Base-by-base conservation (phyloP, 2,329 filamentous ascomycete genomes). In the Metarhizium sp. region DNA sequence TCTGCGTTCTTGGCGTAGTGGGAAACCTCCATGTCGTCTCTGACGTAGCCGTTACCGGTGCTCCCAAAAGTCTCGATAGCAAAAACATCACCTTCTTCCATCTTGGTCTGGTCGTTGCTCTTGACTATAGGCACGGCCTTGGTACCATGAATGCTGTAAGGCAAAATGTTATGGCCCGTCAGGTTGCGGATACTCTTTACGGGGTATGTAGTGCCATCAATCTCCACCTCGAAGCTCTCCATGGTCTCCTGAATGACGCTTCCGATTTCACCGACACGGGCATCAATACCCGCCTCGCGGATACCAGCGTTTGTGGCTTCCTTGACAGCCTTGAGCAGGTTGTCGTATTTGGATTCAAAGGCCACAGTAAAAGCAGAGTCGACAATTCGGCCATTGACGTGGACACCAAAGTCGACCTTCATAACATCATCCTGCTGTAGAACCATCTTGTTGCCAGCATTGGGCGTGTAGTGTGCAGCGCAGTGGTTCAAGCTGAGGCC, bases 51-150 rank as follows among this genome's bases (percentile, higher is more conserved):
- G 68, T 90, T 92, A 60, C 92, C 92, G 25, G 92, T 96, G 69
- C 87, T 94, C 58, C 92, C 92, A 70, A 96, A 96, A 0, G 92
- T 96, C 76, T 96, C 92, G 63, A 96, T 95, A 60, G 92, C 92
- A 70, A 95, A 97, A 18, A 91, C 86, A 67, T 97, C 92, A 46
- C 91, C 91, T 73, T 96, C 92, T 74, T 96, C 92, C 92, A 97
- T 97, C 79, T 95, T 96, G 53, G 90, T 95, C 69, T 86, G 84
- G 66, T 95, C 90, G 59, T 82, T 82, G 59, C 84, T 86, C 77
- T 95, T 95, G 60, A 96, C 90, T 65, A 96, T 96, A 0, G 92
- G 92, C 52, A 96, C 90, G 61, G 88, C 91, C 79, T 96, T 96
- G 64, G 84, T 88, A 56, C 92, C 91, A 73, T 96, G 92, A 64